phyloP scores from a whole-genome alignment of 2,329 filamentous ascomycete genomes.

The Allantophomopsis lycopodina region DNA sequence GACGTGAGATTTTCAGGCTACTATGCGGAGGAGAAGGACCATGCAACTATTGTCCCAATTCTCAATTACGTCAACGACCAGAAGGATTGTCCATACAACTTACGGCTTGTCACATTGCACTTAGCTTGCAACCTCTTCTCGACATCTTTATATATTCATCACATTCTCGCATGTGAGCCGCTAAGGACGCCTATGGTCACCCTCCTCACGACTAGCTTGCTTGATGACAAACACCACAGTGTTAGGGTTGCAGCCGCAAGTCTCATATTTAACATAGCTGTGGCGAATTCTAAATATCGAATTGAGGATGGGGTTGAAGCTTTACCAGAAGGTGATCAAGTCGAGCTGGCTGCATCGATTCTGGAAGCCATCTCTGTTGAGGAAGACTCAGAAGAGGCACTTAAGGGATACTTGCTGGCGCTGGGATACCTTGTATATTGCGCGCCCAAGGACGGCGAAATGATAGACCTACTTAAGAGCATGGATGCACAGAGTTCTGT shows the following conservation, averaged over 20 bases:
- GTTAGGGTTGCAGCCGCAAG: slow-evolving; percentile 72
- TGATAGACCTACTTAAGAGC: slow-evolving; percentile 66
- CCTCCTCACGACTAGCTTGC: slow-evolving; percentile 63
- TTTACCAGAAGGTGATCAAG: slow-evolving; percentile 56
- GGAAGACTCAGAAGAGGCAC: slow-evolving; percentile 50
- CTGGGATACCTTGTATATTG: slow-evolving; percentile 66
- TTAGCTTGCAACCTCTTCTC: slow-evolving; percentile 77
- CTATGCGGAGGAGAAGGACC: slow-evolving; percentile 62
- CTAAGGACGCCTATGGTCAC: slow-evolving; percentile 47
- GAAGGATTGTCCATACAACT: slow-evolving; percentile 57
- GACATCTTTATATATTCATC: slow-evolving; percentile 53
- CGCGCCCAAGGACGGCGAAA: slow-evolving; percentile 53
- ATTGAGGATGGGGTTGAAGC: slow-evolving; percentile 39
- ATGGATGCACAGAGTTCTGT: slow-evolving; percentile 63
- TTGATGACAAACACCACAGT: slow-evolving; percentile 62
- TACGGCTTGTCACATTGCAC: slow-evolving; percentile 74
- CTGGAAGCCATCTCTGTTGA: slow-evolving; percentile 57
- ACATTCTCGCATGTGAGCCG: slow-evolving; percentile 36
- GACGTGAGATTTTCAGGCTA: slow-evolving; percentile 71
- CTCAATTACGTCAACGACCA: slow-evolving; percentile 43
- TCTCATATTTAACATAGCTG: slow-evolving; percentile 70
- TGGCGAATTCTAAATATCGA: slow-evolving; percentile 53
- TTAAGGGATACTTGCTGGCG: slow-evolving; percentile 64
- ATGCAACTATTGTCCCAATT: slow-evolving; percentile 48
- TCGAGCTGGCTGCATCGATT: slow-evolving; percentile 70